phyloP scores from a whole-genome alignment of 1,284 basidiomycete species.

The Ceratobasidium sp. region DNA sequence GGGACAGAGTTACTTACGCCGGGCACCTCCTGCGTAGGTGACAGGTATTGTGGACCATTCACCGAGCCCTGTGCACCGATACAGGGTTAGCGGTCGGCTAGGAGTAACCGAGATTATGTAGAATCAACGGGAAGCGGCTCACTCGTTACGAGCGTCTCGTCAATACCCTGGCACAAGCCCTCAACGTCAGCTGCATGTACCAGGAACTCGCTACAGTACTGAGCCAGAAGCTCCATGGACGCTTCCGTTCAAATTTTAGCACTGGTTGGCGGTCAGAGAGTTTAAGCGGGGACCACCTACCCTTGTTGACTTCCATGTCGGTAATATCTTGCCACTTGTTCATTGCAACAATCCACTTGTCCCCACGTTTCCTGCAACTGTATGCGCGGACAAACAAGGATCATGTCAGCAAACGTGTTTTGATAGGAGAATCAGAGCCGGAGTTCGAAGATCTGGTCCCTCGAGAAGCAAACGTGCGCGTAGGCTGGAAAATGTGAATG shows the following conservation, averaged over 20 bases:
- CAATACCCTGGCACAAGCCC: conserved; percentile 96
- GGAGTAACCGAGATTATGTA: not conserved
- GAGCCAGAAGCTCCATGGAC: conserved; percentile 73
- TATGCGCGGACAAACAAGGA: not conserved
- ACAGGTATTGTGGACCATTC: conserved; percentile 93
- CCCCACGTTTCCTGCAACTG: conserved; percentile 84
- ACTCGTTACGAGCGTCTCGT: conserved; percentile 89
- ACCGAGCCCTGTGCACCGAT: conserved; percentile 72
- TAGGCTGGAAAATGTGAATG: not conserved
- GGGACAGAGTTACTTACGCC: conserved; percentile 63
- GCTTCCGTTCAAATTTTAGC: conserved; percentile 58
- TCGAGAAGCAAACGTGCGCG: conserved; percentile 4
- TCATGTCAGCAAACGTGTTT: conserved; percentile 12
- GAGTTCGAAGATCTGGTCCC: not conserved
- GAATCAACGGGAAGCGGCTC: conserved; percentile 52
- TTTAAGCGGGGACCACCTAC: conserved; percentile 56
- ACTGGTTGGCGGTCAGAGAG: not conserved
- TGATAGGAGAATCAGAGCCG: not conserved
- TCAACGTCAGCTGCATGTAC: conserved; percentile 99
- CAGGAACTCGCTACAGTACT: conserved; percentile 92
- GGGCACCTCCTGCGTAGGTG: conserved; percentile 97
- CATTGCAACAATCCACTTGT: conserved; percentile 96
- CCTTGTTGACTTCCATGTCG: conserved; percentile 90
- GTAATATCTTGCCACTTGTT: conserved; percentile 99
- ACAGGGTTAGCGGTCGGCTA: conserved; percentile 16